Conservation (phyloP, 768 basidiomycete genomes). For the Termitomyces titanicus region DNA sequence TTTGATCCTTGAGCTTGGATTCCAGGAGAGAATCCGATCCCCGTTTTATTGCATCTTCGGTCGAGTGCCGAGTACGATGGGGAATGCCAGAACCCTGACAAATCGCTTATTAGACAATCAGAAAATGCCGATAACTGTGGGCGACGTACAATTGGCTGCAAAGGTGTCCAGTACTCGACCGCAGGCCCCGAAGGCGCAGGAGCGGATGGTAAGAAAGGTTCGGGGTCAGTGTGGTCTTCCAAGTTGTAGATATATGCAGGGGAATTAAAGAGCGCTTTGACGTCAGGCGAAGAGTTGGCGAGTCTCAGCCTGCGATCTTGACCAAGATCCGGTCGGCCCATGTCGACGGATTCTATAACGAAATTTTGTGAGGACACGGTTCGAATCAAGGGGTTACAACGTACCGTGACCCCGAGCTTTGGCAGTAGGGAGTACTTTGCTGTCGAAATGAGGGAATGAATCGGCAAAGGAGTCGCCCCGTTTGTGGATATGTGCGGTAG, state of each 20-base stretch:
- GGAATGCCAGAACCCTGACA: slow-evolving; percentile 65
- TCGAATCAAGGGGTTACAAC: slow-evolving; percentile 13
- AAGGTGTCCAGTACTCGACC: slow-evolving; percentile 73
- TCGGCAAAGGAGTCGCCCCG: slow-evolving; percentile 92
- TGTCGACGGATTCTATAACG: slow-evolving; percentile 66
- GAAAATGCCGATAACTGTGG: slow-evolving; percentile 6
- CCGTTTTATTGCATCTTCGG: slow-evolving; percentile 73
- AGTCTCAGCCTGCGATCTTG: slow-evolving; percentile 74
- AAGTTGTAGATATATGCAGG: slow-evolving; percentile 81
- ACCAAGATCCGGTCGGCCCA: slow-evolving; percentile 68
- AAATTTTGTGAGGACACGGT: background rate
- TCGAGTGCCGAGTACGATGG: slow-evolving; percentile 57
- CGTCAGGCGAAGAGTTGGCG: slow-evolving; percentile 89
- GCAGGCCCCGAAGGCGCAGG: slow-evolving; percentile 33
- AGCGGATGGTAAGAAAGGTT: slow-evolving; percentile 47
- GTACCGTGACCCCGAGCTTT: slow-evolving; percentile 61
- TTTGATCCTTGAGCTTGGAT: slow-evolving; percentile 77
- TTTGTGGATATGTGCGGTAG: slow-evolving; percentile 76
- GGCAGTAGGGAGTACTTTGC: slow-evolving; percentile 83
- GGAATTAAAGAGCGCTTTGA: slow-evolving; percentile 91
- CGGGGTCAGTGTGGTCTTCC: slow-evolving; percentile 67
- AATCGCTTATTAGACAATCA: slow-evolving; percentile 1
- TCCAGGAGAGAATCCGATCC: slow-evolving; percentile 83
- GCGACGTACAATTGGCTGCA: slow-evolving; percentile 67
- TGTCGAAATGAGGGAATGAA: slow-evolving; percentile 95